phyloP scores from a whole-genome alignment of 371 early-diverging fungal genomes.

The Coemansia sp. region DNA sequence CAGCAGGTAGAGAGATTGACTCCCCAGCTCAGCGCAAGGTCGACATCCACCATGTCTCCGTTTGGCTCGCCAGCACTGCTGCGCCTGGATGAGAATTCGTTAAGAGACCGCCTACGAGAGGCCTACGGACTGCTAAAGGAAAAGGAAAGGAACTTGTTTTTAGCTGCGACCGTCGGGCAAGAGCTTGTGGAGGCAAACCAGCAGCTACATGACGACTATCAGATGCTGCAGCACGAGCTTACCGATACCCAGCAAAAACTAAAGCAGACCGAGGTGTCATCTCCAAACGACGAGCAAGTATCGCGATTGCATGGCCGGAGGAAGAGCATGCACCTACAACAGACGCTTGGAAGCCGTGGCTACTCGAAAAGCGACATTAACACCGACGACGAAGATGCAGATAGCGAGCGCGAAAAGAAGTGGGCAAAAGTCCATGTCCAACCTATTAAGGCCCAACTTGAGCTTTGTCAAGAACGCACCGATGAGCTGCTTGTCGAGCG shows the following conservation, averaged over 20 bases:
- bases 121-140: slow-evolving; percentile 45
- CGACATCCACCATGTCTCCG: slow-evolving; percentile 12
- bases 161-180: slow-evolving; percentile 45
- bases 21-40: slow-evolving; percentile 10
- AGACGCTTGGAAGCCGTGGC: background rate
- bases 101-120: slow-evolving; percentile 40
- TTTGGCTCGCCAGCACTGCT: slow-evolving; percentile 39
- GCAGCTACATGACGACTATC: slow-evolving; percentile 35
- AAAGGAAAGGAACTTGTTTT: slow-evolving; percentile 39
- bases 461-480: slow-evolving; percentile 34
- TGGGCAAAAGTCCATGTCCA: slow-evolving; percentile 31
- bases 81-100: slow-evolving; percentile 27
- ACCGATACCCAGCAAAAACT: slow-evolving; percentile 14
- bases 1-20: slow-evolving; percentile 22
- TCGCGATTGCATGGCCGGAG: slow-evolving; percentile 28
- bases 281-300: slow-evolving; percentile 1
- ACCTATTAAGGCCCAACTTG: slow-evolving; percentile 33
- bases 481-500: slow-evolving; percentile 42
- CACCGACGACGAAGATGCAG: background rate
- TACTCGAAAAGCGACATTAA: background rate
- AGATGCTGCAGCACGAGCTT: slow-evolving; percentile 24
- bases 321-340: slow-evolving; percentile 26
- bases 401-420: slow-evolving; percentile 16
- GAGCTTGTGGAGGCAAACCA: slow-evolving; percentile 48
- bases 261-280: background rate